A percentile compares a stretch with the other conserved stretches of the same genome.
phyloP scores from a whole-genome alignment of 2,329 filamentous ascomycete species.

The Stylonectria norvegica region DNA sequence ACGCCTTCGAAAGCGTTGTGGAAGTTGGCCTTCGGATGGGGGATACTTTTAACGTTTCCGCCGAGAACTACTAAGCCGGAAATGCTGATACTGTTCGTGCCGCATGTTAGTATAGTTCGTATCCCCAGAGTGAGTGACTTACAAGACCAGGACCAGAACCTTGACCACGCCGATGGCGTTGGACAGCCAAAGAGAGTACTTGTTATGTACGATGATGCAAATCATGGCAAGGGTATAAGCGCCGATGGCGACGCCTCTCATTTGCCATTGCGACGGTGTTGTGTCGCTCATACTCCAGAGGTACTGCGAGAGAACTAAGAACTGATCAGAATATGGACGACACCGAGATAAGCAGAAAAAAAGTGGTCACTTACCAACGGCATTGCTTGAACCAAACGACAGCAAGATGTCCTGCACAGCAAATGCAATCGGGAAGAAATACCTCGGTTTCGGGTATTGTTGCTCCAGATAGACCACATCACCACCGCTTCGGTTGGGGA shows the following conservation, averaged over 20 bases:
- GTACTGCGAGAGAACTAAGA: constrained; percentile 60
- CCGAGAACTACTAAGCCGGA: constrained; percentile 59
- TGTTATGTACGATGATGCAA: constrained; percentile 54
- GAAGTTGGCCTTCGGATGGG: constrained; percentile 36
- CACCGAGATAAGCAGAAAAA: too few species aligned
- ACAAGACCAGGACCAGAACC: constrained; percentile 58
- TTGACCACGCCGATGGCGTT: constrained; percentile 59
- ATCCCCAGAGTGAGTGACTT: fast-evolving
- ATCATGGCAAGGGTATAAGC: constrained; percentile 58
- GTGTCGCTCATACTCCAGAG: constrained; percentile 55
- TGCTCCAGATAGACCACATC: constrained; percentile 69
- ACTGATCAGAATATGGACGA: fast-evolving
- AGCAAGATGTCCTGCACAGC: constrained; percentile 61
- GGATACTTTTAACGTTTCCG: constrained; percentile 29
- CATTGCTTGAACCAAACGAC: constrained; percentile 64
- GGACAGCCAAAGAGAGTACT: constrained; percentile 52
- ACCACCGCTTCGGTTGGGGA: constrained; percentile 62
- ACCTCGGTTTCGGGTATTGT: constrained; percentile 60
- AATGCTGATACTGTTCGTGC: constrained; percentile 43
- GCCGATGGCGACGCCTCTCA: constrained; percentile 64
- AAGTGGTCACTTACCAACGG: too few species aligned
- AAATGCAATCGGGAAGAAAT: constrained; percentile 62
- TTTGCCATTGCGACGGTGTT: constrained; percentile 56
- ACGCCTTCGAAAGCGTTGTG: constrained; percentile 35
- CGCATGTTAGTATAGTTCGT: not conserved